Base-by-base conservation (phyloP, 768 basidiomycete genomes). In the Psilocybe subaeruginosa region DNA sequence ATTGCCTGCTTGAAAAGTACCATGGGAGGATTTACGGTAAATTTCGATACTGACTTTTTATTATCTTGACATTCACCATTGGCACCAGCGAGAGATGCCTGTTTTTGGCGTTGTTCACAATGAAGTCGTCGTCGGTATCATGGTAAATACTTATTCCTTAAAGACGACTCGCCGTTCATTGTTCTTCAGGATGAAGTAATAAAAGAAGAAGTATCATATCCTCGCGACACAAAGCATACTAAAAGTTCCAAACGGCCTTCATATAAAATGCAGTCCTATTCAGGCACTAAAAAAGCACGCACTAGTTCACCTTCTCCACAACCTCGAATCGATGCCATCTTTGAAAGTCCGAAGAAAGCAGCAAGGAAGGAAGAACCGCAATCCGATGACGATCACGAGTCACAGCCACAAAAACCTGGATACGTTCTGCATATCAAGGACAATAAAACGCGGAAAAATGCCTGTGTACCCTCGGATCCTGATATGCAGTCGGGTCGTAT, bases 51-150 rank as follows among this genome's bases (percentile, higher is more conserved):
- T 2, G 29, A 30, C 7, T n/a, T 12, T 27, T 27, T 39, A 43
- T 8, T 1, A 56, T 16, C 55, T 8, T 12, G 17, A 23, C 2
- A 14, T 45, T 45, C n/a, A 53, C 53, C 23, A 48, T 33, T 30
- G 30, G 37, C 41, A 39, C 17, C 19, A 93, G 89, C 86, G 94
- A 7, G 95, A 97, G 74, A 80, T 95, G 55, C 92, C 92, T 3
- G 88, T 96, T 2, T 92, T 95, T 63, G 91, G 91, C 0, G 79
- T 92, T 58, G 72, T 93, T 3, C 81, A 90, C 27, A 83, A 75
- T 27, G 77, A 87, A 56, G 75, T 90, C 19, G 80, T 96, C 14
- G 70, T 85, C 27, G 95, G 95, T 1, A 77, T 93, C 33, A 91
- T 96, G 45, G 95, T 91, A 70, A 60, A 82, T 58, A 17, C 47